A percentile compares a stretch with the other conserved stretches of the same genome.
Conservation (phyloP, 768 basidiomycete species). For the Royoungia palumana region DNA sequence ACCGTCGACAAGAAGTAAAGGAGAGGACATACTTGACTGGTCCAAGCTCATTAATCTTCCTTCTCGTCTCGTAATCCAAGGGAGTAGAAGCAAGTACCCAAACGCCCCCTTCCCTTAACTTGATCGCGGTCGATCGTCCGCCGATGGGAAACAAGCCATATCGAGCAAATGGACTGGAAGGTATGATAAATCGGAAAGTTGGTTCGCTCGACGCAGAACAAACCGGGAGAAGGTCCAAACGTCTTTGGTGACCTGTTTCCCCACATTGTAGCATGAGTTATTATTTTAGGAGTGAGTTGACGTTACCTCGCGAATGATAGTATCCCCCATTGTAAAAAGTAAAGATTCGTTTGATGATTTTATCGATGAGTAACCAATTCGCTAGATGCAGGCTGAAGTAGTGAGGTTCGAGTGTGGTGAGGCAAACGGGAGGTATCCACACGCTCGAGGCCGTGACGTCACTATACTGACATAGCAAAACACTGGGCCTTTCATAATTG, state of each 20-base stretch:
- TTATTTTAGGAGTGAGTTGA: background rate
- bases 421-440: constrained; percentile 11
- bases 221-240: constrained; percentile 69
- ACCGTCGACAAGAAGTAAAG: background rate
- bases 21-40: constrained; percentile 51
- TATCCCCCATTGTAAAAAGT: constrained; percentile 27
- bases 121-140: constrained; percentile 79
- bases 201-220: constrained; percentile 9
- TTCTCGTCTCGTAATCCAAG: constrained; percentile 60
- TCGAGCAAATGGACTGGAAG: constrained; percentile 60
- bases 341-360: constrained; percentile 1
- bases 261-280: background rate
- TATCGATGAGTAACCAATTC: constrained; percentile 1
- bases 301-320: constrained; percentile 43
- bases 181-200: constrained; percentile 5
- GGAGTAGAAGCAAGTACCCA: constrained; percentile 86
- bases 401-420: constrained; percentile 10
- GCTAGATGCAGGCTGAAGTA: too few species aligned
- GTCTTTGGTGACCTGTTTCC: constrained; percentile 43
- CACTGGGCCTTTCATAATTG: too few species aligned
- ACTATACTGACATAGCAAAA: constrained; percentile 13
- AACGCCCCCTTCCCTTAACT: constrained; percentile 61
- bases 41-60: constrained; percentile 59
- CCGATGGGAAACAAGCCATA: constrained; percentile 71
- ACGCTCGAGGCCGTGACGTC: constrained; percentile 18